These are phyloP conservation scores for Protomyces lactucae-debilis DNA, from an alignment of 1,139 yeast species.

Conservation along the genomic window DNA sequence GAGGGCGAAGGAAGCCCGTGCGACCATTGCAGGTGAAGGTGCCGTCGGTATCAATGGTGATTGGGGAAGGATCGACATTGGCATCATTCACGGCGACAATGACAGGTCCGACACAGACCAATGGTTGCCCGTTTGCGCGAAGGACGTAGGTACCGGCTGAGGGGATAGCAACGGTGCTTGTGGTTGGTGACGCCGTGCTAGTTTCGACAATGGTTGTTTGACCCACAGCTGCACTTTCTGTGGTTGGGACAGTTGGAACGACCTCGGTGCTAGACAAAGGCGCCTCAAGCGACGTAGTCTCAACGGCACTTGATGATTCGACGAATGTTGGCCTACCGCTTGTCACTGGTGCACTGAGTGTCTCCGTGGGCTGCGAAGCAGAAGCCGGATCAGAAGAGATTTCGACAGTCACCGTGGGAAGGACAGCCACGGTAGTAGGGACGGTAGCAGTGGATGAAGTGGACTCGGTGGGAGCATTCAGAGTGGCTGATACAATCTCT, in stretches of 20 bases:
- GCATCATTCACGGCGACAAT: not conserved
- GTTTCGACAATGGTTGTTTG: too few relatives aligned
- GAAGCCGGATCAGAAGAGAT: not conserved
- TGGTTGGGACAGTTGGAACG: too few relatives aligned
- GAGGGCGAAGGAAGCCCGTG: not conserved
- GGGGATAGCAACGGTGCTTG: not conserved
- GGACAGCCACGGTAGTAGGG: not conserved
- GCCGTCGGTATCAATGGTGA: not conserved
- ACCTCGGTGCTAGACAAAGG: too few relatives aligned
- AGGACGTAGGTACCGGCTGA: not conserved
- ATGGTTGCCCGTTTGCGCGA: not conserved
- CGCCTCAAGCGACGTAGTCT: too few relatives aligned
- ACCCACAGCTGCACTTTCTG: too few relatives aligned
- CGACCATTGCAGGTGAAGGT: not conserved
- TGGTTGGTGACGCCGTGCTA: too few relatives aligned
- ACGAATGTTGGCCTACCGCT: not conserved
- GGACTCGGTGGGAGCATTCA: not conserved
- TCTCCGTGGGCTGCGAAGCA: not conserved
- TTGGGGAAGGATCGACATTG: not conserved
- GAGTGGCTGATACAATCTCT: too few relatives aligned
- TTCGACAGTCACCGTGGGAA: not conserved
- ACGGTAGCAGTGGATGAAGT: not conserved
- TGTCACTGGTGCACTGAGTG: not conserved
- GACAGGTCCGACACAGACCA: not conserved
- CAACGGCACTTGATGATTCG: not conserved